Evolutionary conservation across 108 stramenopile species (phyloP).

Genomic region (Asterionellopsis glacialis): DNA sequence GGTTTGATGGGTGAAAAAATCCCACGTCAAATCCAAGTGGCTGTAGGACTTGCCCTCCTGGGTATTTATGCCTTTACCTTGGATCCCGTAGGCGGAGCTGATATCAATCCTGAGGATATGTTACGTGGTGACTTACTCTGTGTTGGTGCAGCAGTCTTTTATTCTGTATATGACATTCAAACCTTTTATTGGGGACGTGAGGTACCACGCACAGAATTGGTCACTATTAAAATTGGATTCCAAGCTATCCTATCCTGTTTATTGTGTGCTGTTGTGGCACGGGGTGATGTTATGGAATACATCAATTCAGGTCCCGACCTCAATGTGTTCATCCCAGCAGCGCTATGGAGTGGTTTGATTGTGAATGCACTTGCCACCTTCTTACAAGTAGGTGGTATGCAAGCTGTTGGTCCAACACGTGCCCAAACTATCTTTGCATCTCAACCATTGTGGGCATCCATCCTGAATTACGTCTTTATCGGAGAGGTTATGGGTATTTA

Average conservation of each 20-base stretch:
- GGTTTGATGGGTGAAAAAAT: slow-evolving; percentile 57
- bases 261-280: slow-evolving; percentile 26
- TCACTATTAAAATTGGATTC: slow-evolving; percentile 56
- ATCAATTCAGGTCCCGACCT: slow-evolving; percentile 23
- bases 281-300: slow-evolving; percentile 14
- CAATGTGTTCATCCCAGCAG: slow-evolving; percentile 22
- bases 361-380: slow-evolving; percentile 63
- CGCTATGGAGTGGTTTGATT: slow-evolving; percentile 54
- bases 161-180: slow-evolving; percentile 53
- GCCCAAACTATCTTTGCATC: slow-evolving; percentile 60
- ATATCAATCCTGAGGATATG: slow-evolving; percentile 18
- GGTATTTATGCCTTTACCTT: slow-evolving; percentile 58
- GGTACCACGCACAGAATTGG: slow-evolving; percentile 46
- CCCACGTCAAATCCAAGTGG: slow-evolving; percentile 47
- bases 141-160: slow-evolving; percentile 54
- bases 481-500: slow-evolving; percentile 37
- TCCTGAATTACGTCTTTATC: slow-evolving; percentile 44
- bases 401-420: slow-evolving; percentile 59
- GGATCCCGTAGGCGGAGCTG: slow-evolving; percentile 27
- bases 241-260: slow-evolving; percentile 43
- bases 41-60: slow-evolving; percentile 43
- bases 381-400: slow-evolving; percentile 62
- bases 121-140: slow-evolving; percentile 41
- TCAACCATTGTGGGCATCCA: slow-evolving; percentile 60
- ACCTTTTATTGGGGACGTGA: slow-evolving; percentile 53